Base-by-base conservation (phyloP, 345 rosid species). In the Boechera divaricarpa region DNA sequence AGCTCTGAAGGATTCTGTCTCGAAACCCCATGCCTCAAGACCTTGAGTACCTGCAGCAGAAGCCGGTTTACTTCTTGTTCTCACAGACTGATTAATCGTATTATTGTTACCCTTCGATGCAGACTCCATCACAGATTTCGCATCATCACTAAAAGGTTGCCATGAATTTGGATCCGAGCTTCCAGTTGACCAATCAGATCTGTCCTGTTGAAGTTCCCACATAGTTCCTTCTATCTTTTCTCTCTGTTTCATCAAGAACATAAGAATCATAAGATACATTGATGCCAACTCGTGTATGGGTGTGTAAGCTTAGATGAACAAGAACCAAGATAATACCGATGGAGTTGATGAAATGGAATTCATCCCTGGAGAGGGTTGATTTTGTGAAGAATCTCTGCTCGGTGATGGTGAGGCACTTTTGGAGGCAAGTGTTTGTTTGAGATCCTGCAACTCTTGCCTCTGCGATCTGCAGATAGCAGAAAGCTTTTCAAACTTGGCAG, bases 391-490 rank as follows among this genome's bases (percentile, higher is more conserved):
- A 55, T 82, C 85, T 86, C 81, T 87, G 59, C 63, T 81, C 11
- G 92, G 88, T 42, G 97, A 88, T 52, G 89, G 83, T 48, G 91
- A 85, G 1, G 52, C 56, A 35, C 89, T 77, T 76, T 82, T 85
- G 47, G 89, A 78, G 44, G 85, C 90, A 61, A 88, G 81, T 67
- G 85, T 86, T 84, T 91, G 96, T 87, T 90, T 96, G 57, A 96
- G 97, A 78, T 93, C 99, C 80, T 90, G 96, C 70, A 96, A 87
- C 83, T 93, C 99, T 80, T 88, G 96, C 77, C 97, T 87, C 83
- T 96, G 99, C 16, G 93, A 93, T 79, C 92, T 90, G 75, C 99
- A 96, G 58, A 96, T 91, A 70, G 98, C 90, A 79, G 98, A 87
- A 48, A 96, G 90, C 88, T 90, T 91, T 67, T 93, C 99, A 82